These are phyloP conservation scores for Colletotrichum shisoi DNA, from an alignment of 2,329 filamentous ascomycete genomes.

Conservation along the genomic window DNA sequence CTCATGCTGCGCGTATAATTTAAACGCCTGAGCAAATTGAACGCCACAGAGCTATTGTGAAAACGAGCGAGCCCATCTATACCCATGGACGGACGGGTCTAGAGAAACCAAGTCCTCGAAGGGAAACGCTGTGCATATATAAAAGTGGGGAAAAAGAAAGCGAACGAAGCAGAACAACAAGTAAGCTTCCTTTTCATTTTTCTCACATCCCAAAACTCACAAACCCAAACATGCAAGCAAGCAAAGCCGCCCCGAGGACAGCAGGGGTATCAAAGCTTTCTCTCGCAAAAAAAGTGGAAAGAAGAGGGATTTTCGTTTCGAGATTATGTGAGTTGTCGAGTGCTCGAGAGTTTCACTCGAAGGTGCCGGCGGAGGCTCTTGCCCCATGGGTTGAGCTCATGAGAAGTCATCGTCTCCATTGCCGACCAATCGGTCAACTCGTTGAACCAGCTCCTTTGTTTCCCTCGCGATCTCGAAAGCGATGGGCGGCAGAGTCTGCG, in stretches of 20 bases:
- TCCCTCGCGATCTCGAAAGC: slow-evolving; percentile 87
- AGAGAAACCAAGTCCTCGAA: neutral
- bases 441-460: slow-evolving; percentile 73
- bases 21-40: slow-evolving; percentile 26
- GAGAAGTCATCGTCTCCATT: slow-evolving; percentile 56
- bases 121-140: neutral
- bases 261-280: slow-evolving; percentile 39
- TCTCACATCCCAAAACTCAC: slow-evolving; percentile 29
- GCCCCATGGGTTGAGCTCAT: slow-evolving; percentile 42
- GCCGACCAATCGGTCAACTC: slow-evolving; percentile 52
- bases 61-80: slow-evolving; percentile 21
- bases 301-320: slow-evolving; percentile 16
- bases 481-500: slow-evolving; percentile 77
- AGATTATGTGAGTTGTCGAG: slow-evolving; percentile 24
- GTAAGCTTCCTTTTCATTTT: slow-evolving; percentile 8
- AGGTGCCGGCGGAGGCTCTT: slow-evolving; percentile 1
- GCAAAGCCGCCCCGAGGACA: slow-evolving; percentile 38
- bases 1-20: slow-evolving; percentile 33
- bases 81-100: neutral
- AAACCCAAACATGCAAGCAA: slow-evolving; percentile 35
- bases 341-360: neutral
- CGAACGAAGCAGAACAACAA: neutral
- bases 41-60: slow-evolving; percentile 22
- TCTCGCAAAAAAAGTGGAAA: slow-evolving; percentile 21
- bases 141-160: slow-evolving; percentile 7